These are phyloP conservation scores for Aspergillus eucalypticola DNA, from an alignment of 2,329 filamentous ascomycete genomes.

Conservation along the genomic window DNA sequence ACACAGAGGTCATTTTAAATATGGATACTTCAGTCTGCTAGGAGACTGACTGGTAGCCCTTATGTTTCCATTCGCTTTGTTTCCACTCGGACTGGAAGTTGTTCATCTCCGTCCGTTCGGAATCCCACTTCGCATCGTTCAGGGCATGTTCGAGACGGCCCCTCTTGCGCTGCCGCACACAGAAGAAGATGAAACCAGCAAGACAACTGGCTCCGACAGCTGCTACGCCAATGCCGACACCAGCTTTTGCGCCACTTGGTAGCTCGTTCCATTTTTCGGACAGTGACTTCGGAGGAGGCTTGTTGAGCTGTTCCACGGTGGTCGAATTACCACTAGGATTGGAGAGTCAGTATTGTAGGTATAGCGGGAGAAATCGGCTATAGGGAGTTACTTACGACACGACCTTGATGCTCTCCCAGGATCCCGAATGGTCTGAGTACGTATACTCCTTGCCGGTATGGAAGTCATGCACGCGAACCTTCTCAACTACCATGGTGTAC, in stretches of 20 bases:
- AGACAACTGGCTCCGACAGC: slow-evolving; percentile 35
- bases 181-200: slow-evolving; percentile 47
- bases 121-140: slow-evolving; percentile 49
- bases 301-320: slow-evolving; percentile 45
- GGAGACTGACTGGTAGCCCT: slow-evolving; percentile 32
- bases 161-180: slow-evolving; percentile 51
- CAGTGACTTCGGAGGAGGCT: slow-evolving; percentile 36
- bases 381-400: slow-evolving; percentile 31
- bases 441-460: slow-evolving; percentile 65
- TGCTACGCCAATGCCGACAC: slow-evolving; percentile 45
- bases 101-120: slow-evolving; percentile 42
- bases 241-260: slow-evolving; percentile 50
- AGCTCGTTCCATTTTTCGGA: slow-evolving; percentile 48
- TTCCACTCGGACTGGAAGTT: slow-evolving; percentile 43
- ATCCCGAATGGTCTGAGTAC: slow-evolving; percentile 63
- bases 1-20: slow-evolving; percentile 8
- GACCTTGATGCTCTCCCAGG: slow-evolving; percentile 66
- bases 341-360: slow-evolving; percentile 7
- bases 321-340: slow-evolving; percentile 63
- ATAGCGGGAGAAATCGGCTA: neutral
- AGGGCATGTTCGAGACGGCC: slow-evolving; percentile 52
- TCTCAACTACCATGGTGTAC: slow-evolving; percentile 73
- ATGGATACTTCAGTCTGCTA: slow-evolving; percentile 3
- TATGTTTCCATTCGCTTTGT: slow-evolving; percentile 35
- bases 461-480: slow-evolving; percentile 59